A percentile compares a stretch with the other conserved stretches of the same genome.
Conservation (phyloP, 2,329 filamentous ascomycete species). For the Cercospora citrullina region DNA sequence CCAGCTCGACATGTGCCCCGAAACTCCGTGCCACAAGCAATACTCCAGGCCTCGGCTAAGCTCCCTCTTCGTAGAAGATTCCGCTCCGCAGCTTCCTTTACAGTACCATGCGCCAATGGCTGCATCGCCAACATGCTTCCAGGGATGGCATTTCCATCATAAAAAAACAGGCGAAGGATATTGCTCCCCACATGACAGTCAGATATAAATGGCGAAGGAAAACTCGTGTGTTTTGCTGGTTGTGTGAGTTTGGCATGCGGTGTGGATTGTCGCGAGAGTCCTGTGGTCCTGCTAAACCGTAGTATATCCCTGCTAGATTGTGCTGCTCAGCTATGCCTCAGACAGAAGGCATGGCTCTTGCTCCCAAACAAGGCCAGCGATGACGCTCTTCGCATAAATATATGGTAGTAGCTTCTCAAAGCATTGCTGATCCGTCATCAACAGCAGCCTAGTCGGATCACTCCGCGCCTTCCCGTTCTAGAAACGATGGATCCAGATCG, state of each 20-base stretch:
- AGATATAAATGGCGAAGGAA: neutral
- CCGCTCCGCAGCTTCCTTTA: neutral
- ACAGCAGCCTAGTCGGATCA: neutral
- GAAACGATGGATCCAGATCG: conserved; percentile 80
- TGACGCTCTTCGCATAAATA: neutral
- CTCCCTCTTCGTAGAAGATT: neutral
- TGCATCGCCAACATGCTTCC: neutral
- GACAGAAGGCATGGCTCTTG: neutral
- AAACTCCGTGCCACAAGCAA: neutral
- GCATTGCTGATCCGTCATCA: neutral
- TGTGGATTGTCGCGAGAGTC: neutral
- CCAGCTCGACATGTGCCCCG: neutral
- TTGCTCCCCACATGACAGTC: neutral
- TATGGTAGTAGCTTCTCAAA: neutral
- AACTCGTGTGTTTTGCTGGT: neutral
- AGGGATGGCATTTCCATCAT: neutral
- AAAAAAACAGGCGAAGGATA: neutral
- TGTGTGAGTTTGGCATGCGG: neutral
- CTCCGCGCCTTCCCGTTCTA: conserved; percentile 55
- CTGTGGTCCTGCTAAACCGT: neutral
- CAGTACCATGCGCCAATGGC: neutral
- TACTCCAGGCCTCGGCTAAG: neutral
- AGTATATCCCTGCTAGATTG: neutral
- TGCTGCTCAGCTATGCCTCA: neutral
- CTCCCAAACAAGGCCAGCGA: neutral